These are phyloP conservation scores for Penicillium fimorum DNA, from an alignment of 495 filamentous ascomycete species.

Conservation along the genomic window DNA sequence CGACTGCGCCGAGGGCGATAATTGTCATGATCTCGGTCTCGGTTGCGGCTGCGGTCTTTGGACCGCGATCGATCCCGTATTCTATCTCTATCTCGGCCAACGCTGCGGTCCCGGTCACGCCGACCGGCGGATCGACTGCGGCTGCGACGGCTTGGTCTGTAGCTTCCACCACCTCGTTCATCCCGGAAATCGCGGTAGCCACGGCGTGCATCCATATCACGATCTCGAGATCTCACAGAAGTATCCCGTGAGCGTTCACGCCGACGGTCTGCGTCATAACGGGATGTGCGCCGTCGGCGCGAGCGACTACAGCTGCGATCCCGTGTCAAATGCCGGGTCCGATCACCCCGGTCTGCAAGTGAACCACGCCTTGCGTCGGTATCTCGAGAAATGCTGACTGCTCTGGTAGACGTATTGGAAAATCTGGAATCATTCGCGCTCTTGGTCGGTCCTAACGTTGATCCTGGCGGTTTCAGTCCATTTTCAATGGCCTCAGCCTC, in stretches of 20 bases:
- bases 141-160: slow-evolving; percentile 39
- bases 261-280: slow-evolving; percentile 35
- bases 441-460: slow-evolving; percentile 24
- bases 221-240: slow-evolving; percentile 38
- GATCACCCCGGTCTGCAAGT: slow-evolving; percentile 30
- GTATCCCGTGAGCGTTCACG: slow-evolving; percentile 35
- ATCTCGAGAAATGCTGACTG: slow-evolving; percentile 31
- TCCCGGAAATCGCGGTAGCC: slow-evolving; percentile 38
- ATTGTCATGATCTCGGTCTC: slow-evolving; percentile 29
- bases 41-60: slow-evolving; percentile 33
- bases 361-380: slow-evolving; percentile 29
- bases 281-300: slow-evolving; percentile 31
- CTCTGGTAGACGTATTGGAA: slow-evolving; percentile 30
- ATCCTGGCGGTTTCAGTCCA: slow-evolving; percentile 37
- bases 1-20: slow-evolving; percentile 29
- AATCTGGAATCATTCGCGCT: slow-evolving; percentile 30
- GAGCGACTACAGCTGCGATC: slow-evolving; percentile 38
- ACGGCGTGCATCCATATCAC: slow-evolving; percentile 34
- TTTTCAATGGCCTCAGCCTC: slow-evolving; percentile 50
- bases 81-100: slow-evolving; percentile 37
- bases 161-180: slow-evolving; percentile 35
- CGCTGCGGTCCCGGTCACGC: slow-evolving; percentile 33
- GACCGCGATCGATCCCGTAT: slow-evolving; percentile 40
- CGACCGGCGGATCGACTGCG: slow-evolving; percentile 37
- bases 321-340: slow-evolving; percentile 25